Evolutionary conservation across 2,329 filamentous ascomycete species (phyloP), one percentile per base, ranked within the genome.

Genomic region (Pseudogymnoascus sp.): DNA sequence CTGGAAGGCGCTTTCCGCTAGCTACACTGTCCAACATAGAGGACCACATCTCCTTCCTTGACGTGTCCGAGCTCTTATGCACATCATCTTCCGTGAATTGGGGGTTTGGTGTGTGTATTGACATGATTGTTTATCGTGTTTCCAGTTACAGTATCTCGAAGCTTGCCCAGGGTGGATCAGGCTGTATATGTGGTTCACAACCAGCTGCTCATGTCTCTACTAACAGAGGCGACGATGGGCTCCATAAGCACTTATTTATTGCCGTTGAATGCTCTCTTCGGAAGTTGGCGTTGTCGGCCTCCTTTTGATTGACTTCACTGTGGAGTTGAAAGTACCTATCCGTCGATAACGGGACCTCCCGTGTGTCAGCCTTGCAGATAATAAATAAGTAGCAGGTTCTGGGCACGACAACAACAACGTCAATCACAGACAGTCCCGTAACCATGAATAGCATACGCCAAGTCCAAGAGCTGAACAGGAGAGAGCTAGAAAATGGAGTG

Each of bases 381-480:
- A 55, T 55, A 55, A 55, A 55, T 55, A 55, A 33, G 29, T 33
- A 12, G 16, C 49, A 33, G 49, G 29, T n/a, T 33, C 49, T 55
- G 49, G 49, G 29, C 49, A 55, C 6, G 49, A 55, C 49, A 33
- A 55, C 29, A 55, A 33, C 26, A 55, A 21, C 49, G 2, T 55
- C 49, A 55, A 55, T 52, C 23, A 52, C 29, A 55, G 10, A 55
- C 29, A 33, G 29, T 7, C 8, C 16, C 12, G 21, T 14, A 16
- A 78, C 68, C 29, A 99, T 99, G 94, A 97, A 99, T 74, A 88
- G 91, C 69, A 94, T 99, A 69, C 90, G 92, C 69, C 88, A 92
- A 63, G 94, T 97, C 65, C 90, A 96, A 74, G 86, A 88, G 74
- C 88, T 99, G 64, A 99, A 99, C 75, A 91, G 94, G 78, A 88